phyloP scores from a whole-genome alignment of 768 basidiomycete species.

The Pleurotus tuoliensis region DNA sequence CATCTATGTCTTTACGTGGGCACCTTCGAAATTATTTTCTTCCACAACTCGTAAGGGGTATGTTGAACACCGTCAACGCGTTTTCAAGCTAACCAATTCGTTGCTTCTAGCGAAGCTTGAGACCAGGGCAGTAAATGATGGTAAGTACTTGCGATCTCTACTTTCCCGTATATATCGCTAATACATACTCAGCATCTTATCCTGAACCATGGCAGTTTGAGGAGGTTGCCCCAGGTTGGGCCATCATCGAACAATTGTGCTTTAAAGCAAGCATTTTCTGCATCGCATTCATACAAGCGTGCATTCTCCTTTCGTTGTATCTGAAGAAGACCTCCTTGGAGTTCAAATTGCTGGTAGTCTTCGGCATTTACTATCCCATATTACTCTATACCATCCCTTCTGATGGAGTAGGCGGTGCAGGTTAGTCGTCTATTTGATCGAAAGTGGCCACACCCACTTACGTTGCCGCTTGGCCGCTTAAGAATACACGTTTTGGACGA shows the following conservation, averaged over 20 bases:
- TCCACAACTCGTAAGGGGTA: conserved; percentile 35
- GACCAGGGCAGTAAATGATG: conserved; percentile 12
- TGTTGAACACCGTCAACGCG: too few relatives aligned
- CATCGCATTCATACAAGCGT: conserved; percentile 22
- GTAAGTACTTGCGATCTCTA: background rate
- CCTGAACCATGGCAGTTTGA: conserved; percentile 24
- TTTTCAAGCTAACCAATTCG: too few relatives aligned
- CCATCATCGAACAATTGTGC: conserved; percentile 22
- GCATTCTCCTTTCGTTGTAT: conserved; percentile 18
- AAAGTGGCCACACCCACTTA: background rate
- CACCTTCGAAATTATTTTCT: conserved; percentile 34
- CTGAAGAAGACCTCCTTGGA: conserved; percentile 13
- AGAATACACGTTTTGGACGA: conserved; percentile 40
- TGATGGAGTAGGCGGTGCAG: conserved; percentile 30
- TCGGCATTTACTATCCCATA: conserved; percentile 24
- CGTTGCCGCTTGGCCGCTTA: background rate
- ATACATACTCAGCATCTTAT: conserved; percentile 6
- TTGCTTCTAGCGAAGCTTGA: conserved; percentile 8
- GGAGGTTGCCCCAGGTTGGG: conserved; percentile 31
- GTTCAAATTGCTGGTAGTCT: conserved; percentile 19
- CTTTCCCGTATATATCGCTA: conserved; percentile 1
- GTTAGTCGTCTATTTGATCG: conserved; percentile 17
- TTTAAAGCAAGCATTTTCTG: conserved; percentile 18
- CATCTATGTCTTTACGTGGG: conserved; percentile 18
- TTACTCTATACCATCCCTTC: conserved; percentile 28